Conservation (phyloP, 495 filamentous ascomycete species). For the Xylaria nigripes region DNA sequence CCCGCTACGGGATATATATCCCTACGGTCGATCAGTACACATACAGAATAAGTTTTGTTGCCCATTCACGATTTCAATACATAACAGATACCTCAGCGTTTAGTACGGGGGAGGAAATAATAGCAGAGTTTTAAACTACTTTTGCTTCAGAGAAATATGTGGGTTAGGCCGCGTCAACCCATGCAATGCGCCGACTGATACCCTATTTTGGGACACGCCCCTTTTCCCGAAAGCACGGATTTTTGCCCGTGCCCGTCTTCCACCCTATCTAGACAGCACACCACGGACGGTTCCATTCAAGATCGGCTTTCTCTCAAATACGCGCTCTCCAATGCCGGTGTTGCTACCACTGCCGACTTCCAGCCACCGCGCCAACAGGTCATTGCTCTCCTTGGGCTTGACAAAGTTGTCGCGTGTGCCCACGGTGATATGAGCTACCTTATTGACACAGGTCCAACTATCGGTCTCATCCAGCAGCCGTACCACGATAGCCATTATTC, state of each 20-base stretch:
- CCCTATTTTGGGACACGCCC: neutral
- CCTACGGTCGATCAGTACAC: no score
- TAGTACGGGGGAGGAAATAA: no score
- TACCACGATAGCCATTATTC: slow-evolving; percentile 83
- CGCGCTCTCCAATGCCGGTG: slow-evolving; percentile 39
- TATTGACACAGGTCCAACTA: slow-evolving; percentile 63
- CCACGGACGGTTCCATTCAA: slow-evolving; percentile 35
- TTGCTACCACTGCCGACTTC: slow-evolving; percentile 37
- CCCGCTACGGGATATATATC: no score
- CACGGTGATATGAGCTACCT: slow-evolving; percentile 79
- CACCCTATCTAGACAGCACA: slow-evolving; percentile 37
- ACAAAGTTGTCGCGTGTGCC: slow-evolving; percentile 64
- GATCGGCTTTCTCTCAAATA: slow-evolving; percentile 37
- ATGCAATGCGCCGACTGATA: no score
- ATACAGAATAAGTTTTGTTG: no score
- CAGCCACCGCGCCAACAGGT: slow-evolving; percentile 64
- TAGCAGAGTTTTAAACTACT: no score
- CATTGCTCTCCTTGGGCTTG: slow-evolving; percentile 92
- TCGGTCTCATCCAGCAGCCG: slow-evolving; percentile 48
- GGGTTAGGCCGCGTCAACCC: no score
- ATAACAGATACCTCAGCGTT: no score
- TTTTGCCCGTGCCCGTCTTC: neutral
- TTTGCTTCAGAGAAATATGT: no score
- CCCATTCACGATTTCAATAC: no score
- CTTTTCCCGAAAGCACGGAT: neutral